Base-by-base conservation (phyloP, 1,284 basidiomycete species). In the Ustilago curta region DNA sequence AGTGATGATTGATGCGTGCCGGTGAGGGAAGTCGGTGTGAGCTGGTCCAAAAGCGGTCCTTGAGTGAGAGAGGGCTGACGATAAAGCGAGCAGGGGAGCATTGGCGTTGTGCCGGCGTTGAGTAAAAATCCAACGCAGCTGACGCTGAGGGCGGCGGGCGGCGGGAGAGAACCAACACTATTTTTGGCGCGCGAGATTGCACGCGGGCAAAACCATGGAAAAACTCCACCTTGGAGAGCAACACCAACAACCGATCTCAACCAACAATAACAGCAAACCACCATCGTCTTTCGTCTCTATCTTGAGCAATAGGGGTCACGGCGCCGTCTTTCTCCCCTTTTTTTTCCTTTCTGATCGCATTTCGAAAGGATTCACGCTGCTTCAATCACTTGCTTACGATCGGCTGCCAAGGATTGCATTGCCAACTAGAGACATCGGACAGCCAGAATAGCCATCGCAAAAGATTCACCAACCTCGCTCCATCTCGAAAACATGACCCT, bases 401-500 rank as follows among this genome's bases (percentile, higher is more conserved):
- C 27, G 27, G 27, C 27, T 27, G 27, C 3, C 4, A 27, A 27
- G 27, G n/a, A n/a, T 7, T 27, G 27, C 27, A 27, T 27, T 27
- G 7, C 27, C 27, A 7, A 7, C 27, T 27, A 27, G 27, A 27
- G 27, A 27, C 27, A 27, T 27, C 27, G 27, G 7, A 27, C 27
- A 27, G 27, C n/a, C n/a, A 35, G 32, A 14, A 23, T 9, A 45
- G 14, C 23, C n/a, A n/a, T n/a, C n/a, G n/a, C n/a, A n/a, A n/a
- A n/a, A n/a, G n/a, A n/a, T n/a, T n/a, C n/a, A n/a, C n/a, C n/a
- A n/a, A n/a, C n/a, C n/a, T n/a, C n/a, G n/a, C n/a, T n/a, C n/a
- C n/a, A n/a, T n/a, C n/a, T n/a, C n/a, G n/a, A n/a, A 16, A 8
- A 7, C n/a, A 69, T 69, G 67, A 55, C 56, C 21, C 47, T 69